These are phyloP conservation scores for Deuterostichococcus epilithicus DNA, from an alignment of 139 green algal species.

Conservation along the genomic window DNA sequence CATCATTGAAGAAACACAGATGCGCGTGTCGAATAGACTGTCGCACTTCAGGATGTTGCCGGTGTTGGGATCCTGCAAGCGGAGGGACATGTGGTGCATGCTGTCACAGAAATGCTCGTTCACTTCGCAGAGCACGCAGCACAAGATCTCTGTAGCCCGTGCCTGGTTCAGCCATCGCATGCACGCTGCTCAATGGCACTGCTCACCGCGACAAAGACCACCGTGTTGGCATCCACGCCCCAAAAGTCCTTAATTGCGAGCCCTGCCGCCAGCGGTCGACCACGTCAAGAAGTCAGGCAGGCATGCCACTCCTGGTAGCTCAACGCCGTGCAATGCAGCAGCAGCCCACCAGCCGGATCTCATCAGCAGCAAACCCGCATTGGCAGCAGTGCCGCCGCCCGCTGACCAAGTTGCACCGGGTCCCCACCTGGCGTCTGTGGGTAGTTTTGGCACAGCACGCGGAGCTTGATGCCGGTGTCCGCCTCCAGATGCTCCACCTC, in stretches of 20 bases:
- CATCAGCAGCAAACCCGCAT: neutral
- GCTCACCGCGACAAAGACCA: conserved; percentile 93
- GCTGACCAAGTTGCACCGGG: neutral
- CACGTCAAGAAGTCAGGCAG: neutral
- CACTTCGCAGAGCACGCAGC: no score
- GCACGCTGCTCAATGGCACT: conserved; percentile 28
- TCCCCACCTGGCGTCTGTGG: conserved; percentile 81
- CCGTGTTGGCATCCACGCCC: conserved; percentile 88
- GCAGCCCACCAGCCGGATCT: neutral
- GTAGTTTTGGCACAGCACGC: conserved; percentile 96
- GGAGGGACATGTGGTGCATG: neutral
- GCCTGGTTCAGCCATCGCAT: neutral
- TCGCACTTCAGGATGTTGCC: conserved; percentile 91
- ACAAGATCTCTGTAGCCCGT: no score
- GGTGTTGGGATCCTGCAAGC: conserved; percentile 44
- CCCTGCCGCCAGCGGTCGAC: conserved; percentile 37
- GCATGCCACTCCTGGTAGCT: no score
- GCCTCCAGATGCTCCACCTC: conserved; percentile 70
- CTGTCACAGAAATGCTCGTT: neutral
- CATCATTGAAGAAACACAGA: no score
- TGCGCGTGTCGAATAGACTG: no score
- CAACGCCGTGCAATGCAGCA: neutral
- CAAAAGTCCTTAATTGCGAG: conserved; percentile 94
- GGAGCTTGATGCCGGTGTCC: conserved; percentile 91
- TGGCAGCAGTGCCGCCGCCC: no score